phyloP scores from a whole-genome alignment of 495 filamentous ascomycete genomes.

The Astrocystis sublimbata region DNA sequence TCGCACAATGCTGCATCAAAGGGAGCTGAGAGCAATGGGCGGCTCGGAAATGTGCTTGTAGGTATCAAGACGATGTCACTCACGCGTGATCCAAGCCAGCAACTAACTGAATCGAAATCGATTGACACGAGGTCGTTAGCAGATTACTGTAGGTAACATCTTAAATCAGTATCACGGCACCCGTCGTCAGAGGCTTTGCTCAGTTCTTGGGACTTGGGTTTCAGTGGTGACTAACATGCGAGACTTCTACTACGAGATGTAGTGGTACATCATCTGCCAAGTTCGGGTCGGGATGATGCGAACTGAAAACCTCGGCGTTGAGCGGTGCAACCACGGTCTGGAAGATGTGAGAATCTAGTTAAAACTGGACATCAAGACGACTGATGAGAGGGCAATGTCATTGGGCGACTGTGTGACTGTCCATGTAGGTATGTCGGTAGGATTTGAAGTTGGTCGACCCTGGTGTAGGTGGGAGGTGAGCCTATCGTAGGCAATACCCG shows the following conservation, averaged over 20 bases:
- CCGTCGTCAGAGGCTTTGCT: background rate
- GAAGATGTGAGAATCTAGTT: background rate
- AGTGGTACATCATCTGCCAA: too few relatives aligned
- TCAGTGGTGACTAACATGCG: too few relatives aligned
- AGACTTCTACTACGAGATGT: too few relatives aligned
- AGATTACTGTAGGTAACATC: background rate
- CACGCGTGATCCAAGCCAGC: background rate
- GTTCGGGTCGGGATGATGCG: background rate
- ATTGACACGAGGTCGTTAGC: background rate
- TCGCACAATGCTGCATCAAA: background rate
- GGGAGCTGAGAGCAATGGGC: too few relatives aligned
- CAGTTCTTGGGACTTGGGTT: background rate
- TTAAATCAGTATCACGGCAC: background rate
- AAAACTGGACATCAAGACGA: background rate
- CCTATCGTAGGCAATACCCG: too few relatives aligned
- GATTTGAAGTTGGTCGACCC: too few relatives aligned
- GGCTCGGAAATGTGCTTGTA: too few relatives aligned
- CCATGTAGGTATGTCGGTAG: too few relatives aligned
- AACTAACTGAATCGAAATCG: background rate
- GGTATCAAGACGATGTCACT: background rate
- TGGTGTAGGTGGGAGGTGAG: too few relatives aligned
- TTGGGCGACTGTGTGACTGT: too few relatives aligned
- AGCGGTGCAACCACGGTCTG: background rate
- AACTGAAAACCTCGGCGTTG: slow-evolving; percentile 1
- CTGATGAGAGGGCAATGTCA: background rate